Evolutionary conservation across 768 basidiomycete genomes (phyloP).

Genomic region (Phylloporus sp.): DNA sequence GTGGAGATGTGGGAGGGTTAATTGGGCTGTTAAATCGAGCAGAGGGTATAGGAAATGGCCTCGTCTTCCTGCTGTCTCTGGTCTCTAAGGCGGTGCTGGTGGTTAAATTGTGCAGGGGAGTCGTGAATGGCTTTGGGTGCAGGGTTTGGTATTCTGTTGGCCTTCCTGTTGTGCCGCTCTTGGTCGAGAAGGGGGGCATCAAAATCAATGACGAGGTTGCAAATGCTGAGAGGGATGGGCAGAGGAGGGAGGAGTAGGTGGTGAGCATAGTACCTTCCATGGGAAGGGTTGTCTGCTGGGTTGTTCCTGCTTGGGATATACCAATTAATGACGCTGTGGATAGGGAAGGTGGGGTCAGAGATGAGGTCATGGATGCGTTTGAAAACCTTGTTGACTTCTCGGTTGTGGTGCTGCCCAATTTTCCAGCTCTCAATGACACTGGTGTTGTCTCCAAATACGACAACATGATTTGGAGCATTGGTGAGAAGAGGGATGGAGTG

Average conservation of each 20-base stretch:
- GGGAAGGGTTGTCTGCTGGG: not conserved
- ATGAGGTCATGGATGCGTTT: not conserved
- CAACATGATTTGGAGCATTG: not conserved
- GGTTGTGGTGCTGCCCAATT: slow-evolving; percentile 1
- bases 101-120: too few relatives aligned
- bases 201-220: not conserved
- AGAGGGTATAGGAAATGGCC: too few relatives aligned
- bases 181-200: not conserved
- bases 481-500: not conserved
- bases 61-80: too few relatives aligned
- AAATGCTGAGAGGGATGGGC: not conserved
- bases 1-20: too few relatives aligned
- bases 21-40: too few relatives aligned
- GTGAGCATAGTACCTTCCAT: not conserved
- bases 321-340: not conserved
- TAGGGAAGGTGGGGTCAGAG: not conserved
- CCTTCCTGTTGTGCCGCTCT: too few relatives aligned
- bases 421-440: slow-evolving; percentile 19
- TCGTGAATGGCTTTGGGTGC: too few relatives aligned
- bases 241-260: not conserved
- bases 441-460: slow-evolving; percentile 11
- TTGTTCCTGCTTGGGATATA: not conserved
- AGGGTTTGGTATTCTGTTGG: too few relatives aligned
- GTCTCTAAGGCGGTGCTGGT: too few relatives aligned
- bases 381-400: slow-evolving; percentile 13